Evolutionary conservation across 2,329 filamentous ascomycete species (phyloP), one percentile per base, ranked within the genome.

Genomic region (Fusarium multiceps): DNA sequence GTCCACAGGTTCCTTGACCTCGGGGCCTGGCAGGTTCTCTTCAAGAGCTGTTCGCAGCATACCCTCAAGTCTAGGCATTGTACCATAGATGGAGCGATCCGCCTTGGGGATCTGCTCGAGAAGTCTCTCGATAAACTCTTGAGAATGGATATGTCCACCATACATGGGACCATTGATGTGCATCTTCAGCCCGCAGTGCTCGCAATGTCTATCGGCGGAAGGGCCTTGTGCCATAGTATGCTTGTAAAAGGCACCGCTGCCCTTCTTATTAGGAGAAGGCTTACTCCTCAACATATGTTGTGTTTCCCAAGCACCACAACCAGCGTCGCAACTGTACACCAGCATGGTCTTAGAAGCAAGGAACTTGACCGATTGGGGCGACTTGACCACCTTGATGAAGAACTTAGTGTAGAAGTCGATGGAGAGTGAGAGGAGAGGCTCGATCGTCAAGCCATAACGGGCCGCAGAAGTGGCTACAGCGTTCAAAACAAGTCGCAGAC

Each of bases 111-210:
- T 85, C 60, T 91, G 87, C 45, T 89, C 87, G 18, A 99, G 85
- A 25, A 99, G 89, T 59, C 88, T 88, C 75, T 92, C 87, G 66
- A 99, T 89, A 76, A 98, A 99, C 3, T 89, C 88, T 9, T 89
- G 86, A 46, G 94, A 94, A 80, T 99, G 96, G 11, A 99, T 83
- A 21, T 92, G 92, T 1, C 96, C 96, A 34, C 89, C 94, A 82
- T 94, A 99, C 95, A 99, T 98, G 1, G 96, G 96, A 3, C 96
- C 96, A 7, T 90, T 92, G 16, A 98, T 79, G 79, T 98, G 96
- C 81, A 91, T 97, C 77, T 92, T 95, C 76, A 87, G 89, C 11
- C 91, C 92, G 77, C 96, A 99, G 78, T 98, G 93, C 63, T 89
- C 86, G 79, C 96, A 99, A 41, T 85, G 81, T 18, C 86, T 84